Conservation (phyloP, 352 stramenopile genomes). For the Phytophthora pini region DNA sequence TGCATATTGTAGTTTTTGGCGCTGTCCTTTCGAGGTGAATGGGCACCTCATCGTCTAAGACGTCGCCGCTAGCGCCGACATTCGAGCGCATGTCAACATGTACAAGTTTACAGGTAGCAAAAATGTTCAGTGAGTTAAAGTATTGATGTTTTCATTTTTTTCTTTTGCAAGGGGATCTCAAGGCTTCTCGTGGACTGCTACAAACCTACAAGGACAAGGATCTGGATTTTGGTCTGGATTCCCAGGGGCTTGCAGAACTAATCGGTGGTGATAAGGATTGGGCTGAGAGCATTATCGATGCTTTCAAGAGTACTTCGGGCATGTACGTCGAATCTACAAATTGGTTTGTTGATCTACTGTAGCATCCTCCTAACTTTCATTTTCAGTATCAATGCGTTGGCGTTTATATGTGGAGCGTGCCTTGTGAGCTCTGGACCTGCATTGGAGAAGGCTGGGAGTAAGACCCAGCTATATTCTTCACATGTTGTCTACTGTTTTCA, state of each 20-base stretch:
- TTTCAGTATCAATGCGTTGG: conserved; percentile 59
- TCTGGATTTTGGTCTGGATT: conserved; percentile 74
- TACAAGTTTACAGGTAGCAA: conserved; percentile 21
- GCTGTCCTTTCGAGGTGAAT: conserved; percentile 25
- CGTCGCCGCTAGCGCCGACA: conserved; percentile 42
- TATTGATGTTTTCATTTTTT: not conserved
- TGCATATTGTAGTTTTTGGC: too few relatives aligned
- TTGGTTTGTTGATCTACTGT: not conserved
- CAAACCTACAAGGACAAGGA: conserved; percentile 81
- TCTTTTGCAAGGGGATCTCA: conserved; percentile 53
- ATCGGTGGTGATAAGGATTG: conserved; percentile 57
- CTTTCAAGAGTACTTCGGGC: conserved; percentile 62
- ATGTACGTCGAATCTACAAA: conserved; percentile 49
- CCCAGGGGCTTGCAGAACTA: conserved; percentile 52
- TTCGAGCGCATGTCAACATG: conserved; percentile 68
- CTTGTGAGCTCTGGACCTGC: conserved; percentile 51
- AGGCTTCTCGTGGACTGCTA: conserved; percentile 51
- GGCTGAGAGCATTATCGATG: conserved; percentile 62
- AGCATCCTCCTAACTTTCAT: not conserved
- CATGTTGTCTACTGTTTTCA: not conserved
- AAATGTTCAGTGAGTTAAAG: not conserved
- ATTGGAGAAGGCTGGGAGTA: conserved; percentile 64
- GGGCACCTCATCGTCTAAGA: conserved; percentile 54
- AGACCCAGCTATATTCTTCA: not conserved
- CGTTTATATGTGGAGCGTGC: conserved; percentile 65